Evolutionary conservation across 2,329 filamentous ascomycete genomes (phyloP).

Genomic region (Penicillium sp.): DNA sequence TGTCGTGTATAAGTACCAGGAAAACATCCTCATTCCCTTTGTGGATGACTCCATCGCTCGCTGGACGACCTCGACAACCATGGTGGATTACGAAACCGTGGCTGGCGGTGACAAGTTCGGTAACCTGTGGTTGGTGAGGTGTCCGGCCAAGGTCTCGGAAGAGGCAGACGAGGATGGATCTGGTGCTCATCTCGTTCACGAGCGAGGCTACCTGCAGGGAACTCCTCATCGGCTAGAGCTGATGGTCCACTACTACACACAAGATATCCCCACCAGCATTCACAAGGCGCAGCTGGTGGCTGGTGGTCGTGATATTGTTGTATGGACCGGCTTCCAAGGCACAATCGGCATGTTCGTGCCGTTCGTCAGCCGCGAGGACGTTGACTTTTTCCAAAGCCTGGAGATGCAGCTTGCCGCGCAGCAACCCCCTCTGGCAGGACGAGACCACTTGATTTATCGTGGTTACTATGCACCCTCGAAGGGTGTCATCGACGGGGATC

Average conservation of each 20-base stretch:
- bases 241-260: slow-evolving; percentile 81
- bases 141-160: slow-evolving; percentile 76
- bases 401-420: slow-evolving; percentile 83
- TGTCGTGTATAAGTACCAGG: slow-evolving; percentile 86
- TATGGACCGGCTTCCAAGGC: slow-evolving; percentile 93
- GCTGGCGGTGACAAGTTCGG: slow-evolving; percentile 97
- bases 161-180: slow-evolving; percentile 89
- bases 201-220: slow-evolving; percentile 83
- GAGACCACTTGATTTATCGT: slow-evolving; percentile 93
- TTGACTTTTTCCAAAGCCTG: slow-evolving; percentile 94
- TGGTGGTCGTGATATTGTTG: slow-evolving; percentile 81
- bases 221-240: slow-evolving; percentile 77
- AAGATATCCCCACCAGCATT: slow-evolving; percentile 87
- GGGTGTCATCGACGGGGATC: slow-evolving; percentile 91
- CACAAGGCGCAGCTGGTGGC: slow-evolving; percentile 85
- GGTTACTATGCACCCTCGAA: slow-evolving; percentile 96
- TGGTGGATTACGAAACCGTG: slow-evolving; percentile 96
- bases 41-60: slow-evolving; percentile 82
- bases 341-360: slow-evolving; percentile 91
- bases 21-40: slow-evolving; percentile 89
- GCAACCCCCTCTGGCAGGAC: slow-evolving; percentile 79
- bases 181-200: slow-evolving; percentile 84
- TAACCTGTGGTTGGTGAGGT: slow-evolving; percentile 88
- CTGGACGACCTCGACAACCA: slow-evolving; percentile 84
- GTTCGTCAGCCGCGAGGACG: slow-evolving; percentile 84